Base-by-base conservation (phyloP, 352 stramenopile genomes). In the Phytophthora agathidicida region DNA sequence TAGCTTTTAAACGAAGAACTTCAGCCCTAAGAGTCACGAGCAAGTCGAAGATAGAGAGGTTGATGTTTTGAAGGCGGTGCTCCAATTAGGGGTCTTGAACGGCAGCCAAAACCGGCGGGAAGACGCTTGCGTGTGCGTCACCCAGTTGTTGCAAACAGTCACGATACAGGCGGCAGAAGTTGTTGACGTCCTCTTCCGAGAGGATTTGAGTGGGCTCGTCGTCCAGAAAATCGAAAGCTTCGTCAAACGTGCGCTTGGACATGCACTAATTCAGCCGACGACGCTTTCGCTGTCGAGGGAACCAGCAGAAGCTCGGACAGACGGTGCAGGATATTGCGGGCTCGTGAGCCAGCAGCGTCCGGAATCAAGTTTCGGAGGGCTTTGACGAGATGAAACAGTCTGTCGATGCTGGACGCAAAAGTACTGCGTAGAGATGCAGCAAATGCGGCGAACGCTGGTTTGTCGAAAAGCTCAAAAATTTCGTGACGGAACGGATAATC, bases 401-500 rank as follows among this genome's bases (percentile, higher is more conserved):
- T 7, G 33, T 55, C 47, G 9, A 46, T 36, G 8, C 47, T 27
- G 11, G 45, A 38, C 11, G 23, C 47, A 36, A 55, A 55, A 9
- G 11, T 38, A 5, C 3, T 45, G 47, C 33, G 47, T 28, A 55
- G 23, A 55, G 47, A 23, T 5, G 16, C 33, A 8, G 33, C n/a
- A n/a, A n/a, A n/a, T 16, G 22, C 2, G 11, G 32, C 22, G 22
- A 23, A 17, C 16, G 35, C 23, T 3, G 35, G 32, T 23, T 55
- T 45, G 7, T 55, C 33, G 23, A 46, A 55, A 28, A 55, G 7
- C 47, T 28, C 22, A 27, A n/a, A n/a, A n/a, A n/a, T n/a, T n/a
- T n/a, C n/a, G n/a, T n/a, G n/a, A n/a, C n/a, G 33, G 22, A 55
- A 55, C 16, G 33, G 33, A 5, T 46, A 46, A 14, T 55, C 46